Percentiles rank a stretch among this genome's conserved stretches.
Evolutionary conservation across 768 basidiomycete species (phyloP).

Genomic region (Suillus subalutaceus): DNA sequence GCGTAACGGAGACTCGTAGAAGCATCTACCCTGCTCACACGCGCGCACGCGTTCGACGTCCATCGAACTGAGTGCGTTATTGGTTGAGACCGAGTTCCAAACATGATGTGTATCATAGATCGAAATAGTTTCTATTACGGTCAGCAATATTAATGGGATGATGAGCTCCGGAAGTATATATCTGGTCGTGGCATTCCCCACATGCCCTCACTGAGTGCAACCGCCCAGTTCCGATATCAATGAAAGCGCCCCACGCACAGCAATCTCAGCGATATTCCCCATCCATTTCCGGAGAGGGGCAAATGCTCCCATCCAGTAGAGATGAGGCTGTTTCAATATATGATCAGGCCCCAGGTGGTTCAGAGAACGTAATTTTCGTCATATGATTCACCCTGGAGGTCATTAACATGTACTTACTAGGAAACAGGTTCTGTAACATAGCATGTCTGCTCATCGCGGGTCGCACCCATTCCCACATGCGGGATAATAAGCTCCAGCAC

Average conservation of each 20-base stretch:
- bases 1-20: not conserved
- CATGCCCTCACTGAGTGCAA: not conserved
- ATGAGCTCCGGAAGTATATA: not conserved
- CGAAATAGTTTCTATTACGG: not conserved
- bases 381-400: not conserved
- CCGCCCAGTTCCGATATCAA: slow-evolving; percentile 1
- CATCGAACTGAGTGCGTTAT: not conserved
- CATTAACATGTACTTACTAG: not conserved
- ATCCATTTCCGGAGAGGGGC: slow-evolving; percentile 3
- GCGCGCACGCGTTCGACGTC: not conserved
- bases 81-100: not conserved
- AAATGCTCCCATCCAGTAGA: not conserved
- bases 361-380: not conserved
- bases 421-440: not conserved
- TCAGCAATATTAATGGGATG: not conserved
- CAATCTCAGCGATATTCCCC: not conserved
- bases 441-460: not conserved
- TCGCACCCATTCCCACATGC: not conserved
- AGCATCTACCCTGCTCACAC: not conserved
- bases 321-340: not conserved
- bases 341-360: not conserved
- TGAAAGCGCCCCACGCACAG: not conserved
- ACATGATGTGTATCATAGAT: not conserved
- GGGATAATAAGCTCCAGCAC: not conserved
- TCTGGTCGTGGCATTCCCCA: not conserved